phyloP scores from a whole-genome alignment of 148 eudicot species.

The Hydrangea macrophylla region DNA sequence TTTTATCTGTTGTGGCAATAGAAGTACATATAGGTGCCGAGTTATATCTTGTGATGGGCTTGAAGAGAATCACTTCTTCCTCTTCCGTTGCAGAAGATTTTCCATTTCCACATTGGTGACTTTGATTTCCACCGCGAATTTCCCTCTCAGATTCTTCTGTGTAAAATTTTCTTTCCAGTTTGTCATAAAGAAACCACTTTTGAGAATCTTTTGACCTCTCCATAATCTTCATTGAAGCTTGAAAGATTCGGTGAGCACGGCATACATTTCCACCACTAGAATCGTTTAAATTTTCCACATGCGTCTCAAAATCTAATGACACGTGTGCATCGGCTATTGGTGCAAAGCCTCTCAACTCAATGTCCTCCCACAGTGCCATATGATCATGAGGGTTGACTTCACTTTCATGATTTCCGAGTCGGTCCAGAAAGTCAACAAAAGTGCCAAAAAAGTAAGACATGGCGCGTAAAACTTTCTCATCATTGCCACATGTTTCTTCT shows the following conservation, averaged over 20 bases:
- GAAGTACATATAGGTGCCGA: slow-evolving; percentile 60
- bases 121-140: neutral
- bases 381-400: slow-evolving; percentile 18
- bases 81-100: slow-evolving; percentile 44
- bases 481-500: slow-evolving; percentile 24
- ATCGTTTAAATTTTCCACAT: slow-evolving; percentile 31
- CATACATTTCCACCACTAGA: slow-evolving; percentile 28
- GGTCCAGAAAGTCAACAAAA: slow-evolving; percentile 59
- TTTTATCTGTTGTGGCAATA: slow-evolving; percentile 8
- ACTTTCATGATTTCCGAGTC: slow-evolving; percentile 25
- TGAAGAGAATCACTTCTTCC: slow-evolving; percentile 89
- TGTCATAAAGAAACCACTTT: slow-evolving; percentile 44
- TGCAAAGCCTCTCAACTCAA: slow-evolving; percentile 71
- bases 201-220: slow-evolving; percentile 18
- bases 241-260: slow-evolving; percentile 57
- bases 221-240: slow-evolving; percentile 50
- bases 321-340: slow-evolving; percentile 47
- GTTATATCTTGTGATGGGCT: slow-evolving; percentile 70
- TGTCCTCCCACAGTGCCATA: slow-evolving; percentile 87
- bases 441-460: slow-evolving; percentile 54
- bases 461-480: slow-evolving; percentile 51
- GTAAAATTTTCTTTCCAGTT: slow-evolving; percentile 29
- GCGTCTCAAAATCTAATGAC: slow-evolving; percentile 41
- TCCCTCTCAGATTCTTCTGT: slow-evolving; percentile 12
- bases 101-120: slow-evolving; percentile 3